These are phyloP conservation scores for Pseudevernia furfuracea DNA, from an alignment of 495 filamentous ascomycete species.

Conservation along the genomic window DNA sequence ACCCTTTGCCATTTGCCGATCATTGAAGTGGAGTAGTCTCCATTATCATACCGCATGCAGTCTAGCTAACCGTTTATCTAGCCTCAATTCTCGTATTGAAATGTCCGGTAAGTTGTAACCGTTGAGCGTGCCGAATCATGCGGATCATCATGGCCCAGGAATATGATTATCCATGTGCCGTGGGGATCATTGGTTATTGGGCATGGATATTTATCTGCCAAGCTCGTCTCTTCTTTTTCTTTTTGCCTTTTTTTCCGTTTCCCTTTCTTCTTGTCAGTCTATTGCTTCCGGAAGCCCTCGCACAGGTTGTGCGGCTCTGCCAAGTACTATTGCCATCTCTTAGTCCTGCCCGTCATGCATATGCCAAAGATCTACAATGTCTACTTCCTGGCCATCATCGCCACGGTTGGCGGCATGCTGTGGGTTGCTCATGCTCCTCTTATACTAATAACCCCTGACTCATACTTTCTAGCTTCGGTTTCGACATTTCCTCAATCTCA, in stretches of 20 bases:
- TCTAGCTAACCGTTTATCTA: too few species aligned
- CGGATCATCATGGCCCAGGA: not conserved
- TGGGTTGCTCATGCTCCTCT: conserved; percentile 23
- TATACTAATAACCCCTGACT: not conserved
- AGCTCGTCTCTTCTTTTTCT: not conserved
- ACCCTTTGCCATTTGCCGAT: not conserved
- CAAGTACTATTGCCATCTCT: not conserved
- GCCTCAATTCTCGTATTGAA: too few species aligned
- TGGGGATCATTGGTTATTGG: not conserved
- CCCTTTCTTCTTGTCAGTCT: not conserved
- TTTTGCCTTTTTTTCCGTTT: not conserved
- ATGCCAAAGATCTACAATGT: conserved; percentile 52
- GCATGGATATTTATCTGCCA: not conserved
- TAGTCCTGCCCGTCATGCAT: conserved; percentile 24
- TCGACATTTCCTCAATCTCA: conserved; percentile 64
- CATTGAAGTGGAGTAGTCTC: not conserved
- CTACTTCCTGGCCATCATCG: conserved; percentile 56
- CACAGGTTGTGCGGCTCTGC: not conserved
- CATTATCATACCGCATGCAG: too few species aligned
- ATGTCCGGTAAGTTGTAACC: too few species aligned
- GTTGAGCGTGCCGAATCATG: not conserved
- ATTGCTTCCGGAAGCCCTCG: not conserved
- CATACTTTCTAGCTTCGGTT: conserved; percentile 42
- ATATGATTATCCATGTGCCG: not conserved
- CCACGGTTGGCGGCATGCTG: conserved; percentile 54